A percentile compares a stretch with the other conserved stretches of the same genome.
These are phyloP conservation scores for Penicillium frequentans DNA, from an alignment of 2,329 filamentous ascomycete genomes.

Conservation along the genomic window DNA sequence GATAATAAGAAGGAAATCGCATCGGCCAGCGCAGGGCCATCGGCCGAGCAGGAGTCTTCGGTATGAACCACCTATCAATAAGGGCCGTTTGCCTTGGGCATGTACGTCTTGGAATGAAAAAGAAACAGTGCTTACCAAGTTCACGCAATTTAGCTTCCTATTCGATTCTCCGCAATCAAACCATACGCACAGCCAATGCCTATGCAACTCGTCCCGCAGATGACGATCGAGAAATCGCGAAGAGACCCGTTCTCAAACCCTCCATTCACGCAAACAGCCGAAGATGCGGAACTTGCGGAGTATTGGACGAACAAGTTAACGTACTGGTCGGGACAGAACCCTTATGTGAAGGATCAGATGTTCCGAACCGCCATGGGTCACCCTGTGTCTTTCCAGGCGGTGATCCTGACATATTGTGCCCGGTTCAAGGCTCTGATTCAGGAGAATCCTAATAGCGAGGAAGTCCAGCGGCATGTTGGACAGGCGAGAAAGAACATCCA, in stretches of 20 bases:
- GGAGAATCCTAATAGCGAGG: constrained; percentile 19
- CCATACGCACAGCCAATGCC: constrained; percentile 8
- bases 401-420: constrained; percentile 39
- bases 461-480: constrained; percentile 30
- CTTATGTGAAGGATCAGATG: constrained; percentile 36
- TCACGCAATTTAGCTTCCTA: constrained; percentile 14
- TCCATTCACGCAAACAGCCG: constrained; percentile 23
- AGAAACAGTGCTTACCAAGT: neutral
- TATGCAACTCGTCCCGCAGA: constrained; percentile 18
- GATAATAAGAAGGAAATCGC: constrained; percentile 2
- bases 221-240: constrained; percentile 28
- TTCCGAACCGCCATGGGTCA: constrained; percentile 36
- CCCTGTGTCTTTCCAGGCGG: constrained; percentile 37
- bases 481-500: constrained; percentile 29
- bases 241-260: constrained; percentile 36
- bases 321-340: constrained; percentile 45
- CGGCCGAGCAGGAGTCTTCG: constrained; percentile 14
- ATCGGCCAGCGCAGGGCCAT: neutral
- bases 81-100: neutral
- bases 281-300: constrained; percentile 36
- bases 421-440: constrained; percentile 36
- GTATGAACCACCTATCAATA: constrained; percentile 12
- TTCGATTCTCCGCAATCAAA: constrained; percentile 13
- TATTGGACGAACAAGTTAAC: constrained; percentile 38
- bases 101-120: neutral